Conservation (phyloP, 75 land plant species). For the Selaginella tamariscina region DNA sequence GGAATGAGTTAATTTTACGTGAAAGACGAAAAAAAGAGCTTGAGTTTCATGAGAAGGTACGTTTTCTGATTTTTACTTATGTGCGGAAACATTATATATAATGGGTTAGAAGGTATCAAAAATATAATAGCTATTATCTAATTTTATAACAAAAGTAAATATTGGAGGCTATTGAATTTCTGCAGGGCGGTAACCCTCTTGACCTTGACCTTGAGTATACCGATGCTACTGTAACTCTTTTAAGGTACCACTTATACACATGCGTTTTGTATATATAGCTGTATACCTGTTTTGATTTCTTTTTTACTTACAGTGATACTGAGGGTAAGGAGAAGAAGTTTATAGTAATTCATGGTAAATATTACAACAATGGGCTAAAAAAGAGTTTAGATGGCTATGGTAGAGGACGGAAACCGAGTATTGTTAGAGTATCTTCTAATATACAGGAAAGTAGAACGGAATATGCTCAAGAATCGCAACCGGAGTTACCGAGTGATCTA, state of each 20-base stretch:
- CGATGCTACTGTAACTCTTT: background rate
- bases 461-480: background rate
- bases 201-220: background rate
- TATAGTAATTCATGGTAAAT: background rate
- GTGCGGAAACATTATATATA: background rate
- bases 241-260: background rate
- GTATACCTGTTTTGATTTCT: background rate
- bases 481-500: background rate
- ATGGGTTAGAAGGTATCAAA: background rate
- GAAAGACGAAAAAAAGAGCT: background rate
- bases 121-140: no score
- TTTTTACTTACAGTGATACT: background rate
- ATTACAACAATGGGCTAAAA: background rate
- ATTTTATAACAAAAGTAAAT: no score
- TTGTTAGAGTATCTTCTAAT: background rate
- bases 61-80: background rate
- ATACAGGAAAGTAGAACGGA: background rate
- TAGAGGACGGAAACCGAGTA: background rate
- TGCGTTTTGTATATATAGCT: background rate
- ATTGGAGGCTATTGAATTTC: no score
- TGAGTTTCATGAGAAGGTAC: background rate
- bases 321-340: background rate
- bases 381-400: no score
- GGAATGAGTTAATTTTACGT: background rate
- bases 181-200: background rate